phyloP scores from a whole-genome alignment of 2,329 filamentous ascomycete genomes.

The Thermomyces lanuginosus region DNA sequence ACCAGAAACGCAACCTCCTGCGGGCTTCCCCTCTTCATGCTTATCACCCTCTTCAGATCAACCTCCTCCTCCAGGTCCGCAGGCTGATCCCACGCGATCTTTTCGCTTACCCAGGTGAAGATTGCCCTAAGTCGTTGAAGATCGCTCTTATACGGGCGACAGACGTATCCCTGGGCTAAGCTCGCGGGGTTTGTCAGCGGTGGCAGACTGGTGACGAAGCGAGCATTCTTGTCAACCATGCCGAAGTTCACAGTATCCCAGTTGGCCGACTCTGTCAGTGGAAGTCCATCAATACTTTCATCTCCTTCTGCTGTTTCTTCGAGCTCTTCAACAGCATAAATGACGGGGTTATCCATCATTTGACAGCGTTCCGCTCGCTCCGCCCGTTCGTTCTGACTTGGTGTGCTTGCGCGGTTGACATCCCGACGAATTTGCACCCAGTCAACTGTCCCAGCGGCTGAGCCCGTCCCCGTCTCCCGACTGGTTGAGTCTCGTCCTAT shows the following conservation, averaged over 20 bases:
- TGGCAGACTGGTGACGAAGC: slow-evolving; percentile 73
- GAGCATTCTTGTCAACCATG: slow-evolving; percentile 87
- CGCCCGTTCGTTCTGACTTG: slow-evolving; percentile 71
- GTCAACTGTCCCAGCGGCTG: slow-evolving; percentile 42
- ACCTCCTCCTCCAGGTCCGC: slow-evolving; percentile 62
- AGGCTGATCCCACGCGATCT: slow-evolving; percentile 88
- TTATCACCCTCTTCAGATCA: slow-evolving; percentile 69
- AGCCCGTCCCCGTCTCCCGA: slow-evolving; percentile 54
- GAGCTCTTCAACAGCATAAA: slow-evolving; percentile 80
- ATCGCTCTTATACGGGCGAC: slow-evolving; percentile 83
- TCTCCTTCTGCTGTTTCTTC: slow-evolving; percentile 76
- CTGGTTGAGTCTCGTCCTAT: slow-evolving; percentile 22
- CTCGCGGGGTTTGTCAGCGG: slow-evolving; percentile 66
- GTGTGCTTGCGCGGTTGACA: slow-evolving; percentile 84
- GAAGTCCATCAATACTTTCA: slow-evolving; percentile 69
- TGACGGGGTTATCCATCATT: slow-evolving; percentile 79
- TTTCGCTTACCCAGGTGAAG: slow-evolving; percentile 94
- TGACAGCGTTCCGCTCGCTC: slow-evolving; percentile 81
- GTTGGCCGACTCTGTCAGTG: slow-evolving; percentile 67
- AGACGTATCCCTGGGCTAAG: slow-evolving; percentile 80
- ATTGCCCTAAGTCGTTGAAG: slow-evolving; percentile 86
- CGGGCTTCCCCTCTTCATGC: slow-evolving; percentile 66
- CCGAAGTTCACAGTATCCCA: slow-evolving; percentile 64
- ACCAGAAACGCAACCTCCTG: slow-evolving; percentile 82
- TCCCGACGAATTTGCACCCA: slow-evolving; percentile 98